phyloP scores from a whole-genome alignment of 2,329 filamentous ascomycete genomes.

The Aspergillus thermomutatus region DNA sequence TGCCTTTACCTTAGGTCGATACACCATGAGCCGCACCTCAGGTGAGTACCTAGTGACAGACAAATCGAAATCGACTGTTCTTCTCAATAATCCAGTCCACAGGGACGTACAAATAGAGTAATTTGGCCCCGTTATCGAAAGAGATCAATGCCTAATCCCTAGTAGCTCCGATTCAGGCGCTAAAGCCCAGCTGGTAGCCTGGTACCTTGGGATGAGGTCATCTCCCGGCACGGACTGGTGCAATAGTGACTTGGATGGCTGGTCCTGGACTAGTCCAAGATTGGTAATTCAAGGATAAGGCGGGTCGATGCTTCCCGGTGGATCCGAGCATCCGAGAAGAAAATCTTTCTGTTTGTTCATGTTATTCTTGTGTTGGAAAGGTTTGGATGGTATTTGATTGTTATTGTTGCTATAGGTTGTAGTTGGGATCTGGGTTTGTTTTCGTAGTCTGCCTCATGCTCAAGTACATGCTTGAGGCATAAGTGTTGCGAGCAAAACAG shows the following conservation, averaged over 20 bases:
- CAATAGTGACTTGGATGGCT: conserved; percentile 9
- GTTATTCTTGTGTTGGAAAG: neutral
- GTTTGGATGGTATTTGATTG: neutral
- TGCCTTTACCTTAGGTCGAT: too few relatives aligned
- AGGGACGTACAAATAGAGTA: neutral
- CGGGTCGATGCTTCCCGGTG: conserved; percentile 5
- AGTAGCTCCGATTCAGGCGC: conserved; percentile 9
- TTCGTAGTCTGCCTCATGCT: neutral
- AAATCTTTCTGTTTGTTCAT: neutral
- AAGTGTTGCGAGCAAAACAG: neutral
- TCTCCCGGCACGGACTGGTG: conserved; percentile 9
- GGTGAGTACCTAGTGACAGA: neutral
- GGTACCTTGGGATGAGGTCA: conserved; percentile 21
- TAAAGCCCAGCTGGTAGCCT: conserved; percentile 11
- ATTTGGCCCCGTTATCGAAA: neutral
- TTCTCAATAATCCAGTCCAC: neutral
- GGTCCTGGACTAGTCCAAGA: neutral
- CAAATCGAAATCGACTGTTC: neutral
- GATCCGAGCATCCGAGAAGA: conserved; percentile 14
- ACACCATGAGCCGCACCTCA: neutral
- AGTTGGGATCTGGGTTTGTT: neutral
- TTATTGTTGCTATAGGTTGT: neutral
- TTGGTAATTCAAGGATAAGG: neutral
- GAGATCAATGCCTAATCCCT: conserved; percentile 1
- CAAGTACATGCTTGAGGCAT: neutral